Evolutionary conservation across 495 filamentous ascomycete species (phyloP).

Genomic region (Penicillium lagena): DNA sequence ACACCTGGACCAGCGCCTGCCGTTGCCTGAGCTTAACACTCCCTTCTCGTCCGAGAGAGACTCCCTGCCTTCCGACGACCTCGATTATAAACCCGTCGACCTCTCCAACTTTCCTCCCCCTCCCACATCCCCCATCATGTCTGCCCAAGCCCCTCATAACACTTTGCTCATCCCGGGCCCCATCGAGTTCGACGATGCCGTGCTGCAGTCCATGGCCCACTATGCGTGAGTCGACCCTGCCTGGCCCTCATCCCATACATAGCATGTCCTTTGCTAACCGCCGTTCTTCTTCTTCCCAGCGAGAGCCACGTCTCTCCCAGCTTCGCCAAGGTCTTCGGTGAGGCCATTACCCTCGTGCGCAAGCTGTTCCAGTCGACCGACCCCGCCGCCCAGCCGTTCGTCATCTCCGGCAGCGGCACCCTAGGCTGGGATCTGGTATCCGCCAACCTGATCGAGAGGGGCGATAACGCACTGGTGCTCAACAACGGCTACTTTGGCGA

Average conservation of each 20-base stretch:
- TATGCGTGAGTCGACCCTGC: constrained; percentile 61
- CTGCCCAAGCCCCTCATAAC: constrained; percentile 70
- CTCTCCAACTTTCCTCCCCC: constrained; percentile 24
- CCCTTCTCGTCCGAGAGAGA: constrained; percentile 61
- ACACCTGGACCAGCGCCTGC: constrained; percentile 61
- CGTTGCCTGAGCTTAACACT: constrained; percentile 57
- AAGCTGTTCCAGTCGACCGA: constrained; percentile 87
- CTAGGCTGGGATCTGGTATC: constrained; percentile 95
- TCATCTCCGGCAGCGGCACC: constrained; percentile 90
- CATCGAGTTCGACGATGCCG: constrained; percentile 98
- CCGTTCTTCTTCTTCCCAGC: constrained; percentile 39
- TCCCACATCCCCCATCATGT: constrained; percentile 48
- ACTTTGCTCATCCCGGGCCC: constrained; percentile 90
- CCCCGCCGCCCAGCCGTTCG: constrained; percentile 79
- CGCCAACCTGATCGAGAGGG: constrained; percentile 79
- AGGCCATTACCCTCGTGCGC: constrained; percentile 79
- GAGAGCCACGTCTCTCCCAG: constrained; percentile 85
- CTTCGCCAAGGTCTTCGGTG: constrained; percentile 88
- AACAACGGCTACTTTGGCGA: constrained; percentile 97
- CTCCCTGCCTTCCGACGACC: constrained; percentile 47
- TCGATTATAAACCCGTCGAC: constrained; percentile 49
- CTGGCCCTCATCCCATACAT: neutral
- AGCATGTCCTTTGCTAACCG: neutral
- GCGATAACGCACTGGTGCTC: constrained; percentile 86
- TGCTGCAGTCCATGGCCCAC: constrained; percentile 91